Base-by-base conservation (phyloP, 495 filamentous ascomycete species). In the Neurospora cerealis region DNA sequence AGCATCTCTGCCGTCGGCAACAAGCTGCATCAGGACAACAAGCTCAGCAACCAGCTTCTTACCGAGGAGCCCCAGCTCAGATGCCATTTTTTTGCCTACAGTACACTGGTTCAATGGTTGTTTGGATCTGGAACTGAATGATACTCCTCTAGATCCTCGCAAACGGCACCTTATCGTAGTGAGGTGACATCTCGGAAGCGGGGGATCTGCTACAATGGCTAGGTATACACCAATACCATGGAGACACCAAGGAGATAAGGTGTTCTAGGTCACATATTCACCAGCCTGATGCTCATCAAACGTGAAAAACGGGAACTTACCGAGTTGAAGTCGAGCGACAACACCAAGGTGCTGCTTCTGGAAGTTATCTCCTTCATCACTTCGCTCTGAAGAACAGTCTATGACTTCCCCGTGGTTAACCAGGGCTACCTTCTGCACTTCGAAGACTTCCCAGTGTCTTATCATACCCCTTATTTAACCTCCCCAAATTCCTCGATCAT, bases 401-500 rank as follows among this genome's bases (percentile, higher is more conserved):
- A 42, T 42, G 40, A 42, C 40, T 42, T 41, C 40, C 15, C 40
- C 40, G 40, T 42, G 40, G 40, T 19, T 42, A 10, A 46, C 42
- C 42, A 46, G 8, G 19, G 19, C 19, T 28, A 54, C 21, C 46
- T 15, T 54, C 46, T 24, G 10, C 11, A 54, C 21, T 21, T 54
- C 21, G 11, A 54, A 28, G 21, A 28, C 28, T 10, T 28, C 46
- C 19, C 19, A 46, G 48, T 28, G 11, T 28, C 11, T 24, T 28
- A 24, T 21, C 46, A 28, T 54, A 54, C 46, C n/a, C 1, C 10
- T 54, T 54, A 24, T 54, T 28, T 28, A 6, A 28, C n/a, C 11
- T 60, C n/a, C 37, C 42, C 36, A 40, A 46, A 15, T 28, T 21
- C 70, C 40, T 46, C n/a, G 69, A 75, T 41, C 21, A 88, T 89